phyloP scores from a whole-genome alignment of 2,329 filamentous ascomycete species.

The Calonectria fujianensis region DNA sequence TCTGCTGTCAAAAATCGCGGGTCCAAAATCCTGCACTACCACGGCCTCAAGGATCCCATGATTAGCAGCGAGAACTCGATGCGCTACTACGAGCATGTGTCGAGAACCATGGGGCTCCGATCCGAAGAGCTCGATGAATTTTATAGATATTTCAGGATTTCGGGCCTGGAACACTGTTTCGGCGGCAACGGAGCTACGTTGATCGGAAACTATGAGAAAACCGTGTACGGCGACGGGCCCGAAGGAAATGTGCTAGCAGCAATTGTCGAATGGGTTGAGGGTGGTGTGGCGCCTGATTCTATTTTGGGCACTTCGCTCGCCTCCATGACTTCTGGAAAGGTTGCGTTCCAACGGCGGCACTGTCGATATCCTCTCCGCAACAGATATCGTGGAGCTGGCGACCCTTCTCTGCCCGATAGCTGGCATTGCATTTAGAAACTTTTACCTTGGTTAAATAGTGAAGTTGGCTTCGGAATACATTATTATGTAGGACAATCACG shows the following conservation, averaged over 20 bases:
- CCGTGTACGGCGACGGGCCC: slow-evolving; percentile 52
- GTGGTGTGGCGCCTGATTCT: slow-evolving; percentile 63
- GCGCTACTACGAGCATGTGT: slow-evolving; percentile 49
- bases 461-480: neutral
- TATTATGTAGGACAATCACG: neutral
- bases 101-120: slow-evolving; percentile 53
- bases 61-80: slow-evolving; percentile 59
- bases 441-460: neutral
- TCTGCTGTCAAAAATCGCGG: slow-evolving; percentile 61
- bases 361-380: slow-evolving; percentile 17
- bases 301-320: slow-evolving; percentile 54
- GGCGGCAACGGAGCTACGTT: slow-evolving; percentile 65
- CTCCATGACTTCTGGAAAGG: neutral
- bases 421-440: neutral
- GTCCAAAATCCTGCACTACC: slow-evolving; percentile 67
- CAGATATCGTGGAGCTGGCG: neutral
- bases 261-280: slow-evolving; percentile 69
- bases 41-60: slow-evolving; percentile 64
- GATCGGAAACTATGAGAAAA: slow-evolving; percentile 52
- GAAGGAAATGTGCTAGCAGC: slow-evolving; percentile 67
- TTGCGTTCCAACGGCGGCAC: slow-evolving; percentile 8
- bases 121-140: slow-evolving; percentile 64
- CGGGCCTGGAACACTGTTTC: slow-evolving; percentile 69
- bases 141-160: slow-evolving; percentile 72
- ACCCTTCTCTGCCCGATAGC: slow-evolving; percentile 5